Evolutionary conservation across 148 eudicot genomes (phyloP).

Genomic region (Rhododendron ferrugineum): DNA sequence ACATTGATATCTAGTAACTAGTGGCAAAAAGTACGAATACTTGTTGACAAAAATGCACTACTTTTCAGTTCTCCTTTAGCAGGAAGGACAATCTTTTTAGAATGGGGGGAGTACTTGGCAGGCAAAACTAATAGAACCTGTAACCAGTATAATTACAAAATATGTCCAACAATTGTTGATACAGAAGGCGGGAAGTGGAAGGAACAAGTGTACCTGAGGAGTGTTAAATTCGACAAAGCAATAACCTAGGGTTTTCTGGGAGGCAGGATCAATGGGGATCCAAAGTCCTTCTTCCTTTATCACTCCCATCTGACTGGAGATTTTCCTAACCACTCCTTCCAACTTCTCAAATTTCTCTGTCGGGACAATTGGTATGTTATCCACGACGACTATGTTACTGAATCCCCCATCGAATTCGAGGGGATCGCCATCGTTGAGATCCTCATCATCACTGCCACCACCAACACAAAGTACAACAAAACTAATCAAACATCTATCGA

Average conservation of each 20-base stretch:
- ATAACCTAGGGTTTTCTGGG: conserved; percentile 63
- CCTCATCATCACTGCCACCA: conserved; percentile 51
- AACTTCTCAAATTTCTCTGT: conserved; percentile 78
- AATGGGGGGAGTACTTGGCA: neutral
- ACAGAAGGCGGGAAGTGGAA: neutral
- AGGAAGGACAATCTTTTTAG: neutral
- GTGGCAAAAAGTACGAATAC: neutral
- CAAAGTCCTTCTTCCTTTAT: conserved; percentile 75
- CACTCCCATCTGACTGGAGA: conserved; percentile 63
- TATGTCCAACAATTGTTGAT: neutral
- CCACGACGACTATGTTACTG: conserved; percentile 66
- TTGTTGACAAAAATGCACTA: neutral
- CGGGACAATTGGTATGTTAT: conserved; percentile 73
- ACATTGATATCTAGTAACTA: neutral
- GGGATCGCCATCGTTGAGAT: conserved; percentile 45
- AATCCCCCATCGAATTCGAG: conserved; percentile 63
- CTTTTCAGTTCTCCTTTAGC: neutral
- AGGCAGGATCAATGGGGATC: conserved; percentile 70
- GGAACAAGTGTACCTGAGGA: conserved; percentile 53
- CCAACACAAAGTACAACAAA: neutral
- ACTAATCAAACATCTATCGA: neutral
- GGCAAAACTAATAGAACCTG: neutral
- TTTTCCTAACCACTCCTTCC: conserved; percentile 69
- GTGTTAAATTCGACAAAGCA: conserved; percentile 83
- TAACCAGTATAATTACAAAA: neutral